Base-by-base conservation (phyloP, 352 stramenopile species). In the Globisporangium canariense region DNA sequence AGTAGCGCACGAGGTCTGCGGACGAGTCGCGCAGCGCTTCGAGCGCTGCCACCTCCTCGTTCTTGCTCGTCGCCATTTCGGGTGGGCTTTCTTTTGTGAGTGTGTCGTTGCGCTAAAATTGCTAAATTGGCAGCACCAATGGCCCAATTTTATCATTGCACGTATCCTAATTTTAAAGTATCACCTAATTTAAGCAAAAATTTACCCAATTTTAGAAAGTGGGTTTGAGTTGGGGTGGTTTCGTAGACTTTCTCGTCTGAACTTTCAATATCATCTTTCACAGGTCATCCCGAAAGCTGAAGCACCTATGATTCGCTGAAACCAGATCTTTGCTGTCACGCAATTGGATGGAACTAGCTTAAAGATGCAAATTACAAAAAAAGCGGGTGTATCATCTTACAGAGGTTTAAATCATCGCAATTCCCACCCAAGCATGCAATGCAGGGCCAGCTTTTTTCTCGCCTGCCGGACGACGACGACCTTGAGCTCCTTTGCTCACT, bases 21-120 rank as follows among this genome's bases (percentile, higher is more conserved):
- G 83, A 92, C 64, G 79, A 90, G 65, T 92, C 83, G 25, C 85
- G 76, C 60, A 93, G 77, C 71, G 79, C 79, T 64, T 93, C 85
- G 22, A 93, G 79, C 70, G 85, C 85, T 60, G 74, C 79, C 54
- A 94, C 85, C 50, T 94, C 85, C 59, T 91, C 80, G 65, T 88
- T 88, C 74, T 93, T 91, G 68, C 60, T 77, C 52, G 63, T 78
- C 56, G 71, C 66, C 77, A 84, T 84, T 7, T n/a, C 13, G 14
- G 30, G 40, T 9, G 38, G 38, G 38, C 38, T 49, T 49, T 49
- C 43, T 9, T 49, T 49, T 49, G n/a, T 46, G 40, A n/a, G 40
- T 46, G 40, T 46, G 40, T 46, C 40, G 40, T 49, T 8, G 43
- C 43, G 16, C 43, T 49, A 18, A 46, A 46, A 46, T n/a, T n/a